Evolutionary conservation across 2,329 filamentous ascomycete genomes (phyloP).

Genomic region (Pyricularia grisea): DNA sequence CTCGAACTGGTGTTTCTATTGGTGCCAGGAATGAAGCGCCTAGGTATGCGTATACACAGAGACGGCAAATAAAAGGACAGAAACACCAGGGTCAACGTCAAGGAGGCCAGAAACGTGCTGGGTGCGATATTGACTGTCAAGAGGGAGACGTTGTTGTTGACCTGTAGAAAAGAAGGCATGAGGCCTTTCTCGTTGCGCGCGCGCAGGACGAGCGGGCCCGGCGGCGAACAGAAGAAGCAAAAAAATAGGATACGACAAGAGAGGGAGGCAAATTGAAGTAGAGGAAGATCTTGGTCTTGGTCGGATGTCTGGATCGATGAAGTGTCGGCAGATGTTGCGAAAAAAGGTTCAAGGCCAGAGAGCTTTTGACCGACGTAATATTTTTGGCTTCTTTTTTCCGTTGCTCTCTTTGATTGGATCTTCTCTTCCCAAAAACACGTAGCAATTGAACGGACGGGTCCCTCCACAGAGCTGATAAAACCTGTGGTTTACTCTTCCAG

Average conservation of each 20-base stretch:
- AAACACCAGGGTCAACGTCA: constrained; percentile 41
- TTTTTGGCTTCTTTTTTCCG: neutral
- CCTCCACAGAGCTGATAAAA: neutral
- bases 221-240: neutral
- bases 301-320: neutral
- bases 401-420: neutral
- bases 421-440: neutral
- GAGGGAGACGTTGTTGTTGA: constrained; percentile 53
- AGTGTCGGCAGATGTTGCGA: neutral
- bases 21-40: neutral
- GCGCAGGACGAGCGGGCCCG: neutral
- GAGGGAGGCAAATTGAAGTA: neutral
- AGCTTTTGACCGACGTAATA: neutral
- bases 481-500: neutral
- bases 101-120: constrained; percentile 44
- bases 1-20: neutral
- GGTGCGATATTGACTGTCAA: constrained; percentile 50
- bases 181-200: neutral
- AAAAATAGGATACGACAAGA: neutral
- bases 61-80: constrained; percentile 36
- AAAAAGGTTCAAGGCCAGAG: neutral
- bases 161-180: constrained; percentile 50
- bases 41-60: constrained; percentile 10
- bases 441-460: neutral
- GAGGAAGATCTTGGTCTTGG: too few relatives aligned